Conservation (phyloP, 2,329 filamentous ascomycete genomes). For the Aspergillus intermedius region DNA sequence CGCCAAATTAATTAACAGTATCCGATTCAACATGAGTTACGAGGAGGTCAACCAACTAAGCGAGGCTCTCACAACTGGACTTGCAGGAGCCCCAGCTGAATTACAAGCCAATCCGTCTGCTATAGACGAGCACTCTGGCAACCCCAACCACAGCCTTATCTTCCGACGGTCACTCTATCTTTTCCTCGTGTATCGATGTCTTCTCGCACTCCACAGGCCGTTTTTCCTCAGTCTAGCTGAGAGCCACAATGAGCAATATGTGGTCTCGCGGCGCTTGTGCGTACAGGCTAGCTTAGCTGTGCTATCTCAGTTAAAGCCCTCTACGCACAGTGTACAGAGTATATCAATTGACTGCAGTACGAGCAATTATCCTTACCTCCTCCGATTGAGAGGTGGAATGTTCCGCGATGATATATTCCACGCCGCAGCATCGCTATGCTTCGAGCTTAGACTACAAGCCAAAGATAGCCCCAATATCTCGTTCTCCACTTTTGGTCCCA, state of each 20-base stretch:
- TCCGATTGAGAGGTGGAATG: background rate
- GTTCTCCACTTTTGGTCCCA: background rate
- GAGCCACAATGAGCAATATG: background rate
- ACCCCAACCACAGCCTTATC: background rate
- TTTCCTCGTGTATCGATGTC: slow-evolving; percentile 3
- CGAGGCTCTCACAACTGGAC: background rate
- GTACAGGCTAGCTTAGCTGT: background rate
- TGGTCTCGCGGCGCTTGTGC: background rate
- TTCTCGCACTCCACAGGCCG: slow-evolving; percentile 4
- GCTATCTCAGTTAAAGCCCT: background rate
- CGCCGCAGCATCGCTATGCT: background rate
- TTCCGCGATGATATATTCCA: background rate
- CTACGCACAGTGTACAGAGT: background rate
- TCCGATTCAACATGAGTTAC: background rate
- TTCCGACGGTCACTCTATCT: slow-evolving; percentile 1
- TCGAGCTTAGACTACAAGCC: background rate
- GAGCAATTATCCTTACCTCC: background rate
- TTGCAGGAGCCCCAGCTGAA: background rate
- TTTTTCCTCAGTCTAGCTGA: slow-evolving; percentile 4
- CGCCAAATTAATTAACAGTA: background rate
- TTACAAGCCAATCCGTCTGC: background rate
- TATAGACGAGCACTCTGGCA: background rate
- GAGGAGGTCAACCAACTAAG: background rate
- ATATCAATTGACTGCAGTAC: background rate
- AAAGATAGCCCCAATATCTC: background rate